Evolutionary conservation across 768 basidiomycete species (phyloP).

Genomic region (Leccinum longicurvipes): DNA sequence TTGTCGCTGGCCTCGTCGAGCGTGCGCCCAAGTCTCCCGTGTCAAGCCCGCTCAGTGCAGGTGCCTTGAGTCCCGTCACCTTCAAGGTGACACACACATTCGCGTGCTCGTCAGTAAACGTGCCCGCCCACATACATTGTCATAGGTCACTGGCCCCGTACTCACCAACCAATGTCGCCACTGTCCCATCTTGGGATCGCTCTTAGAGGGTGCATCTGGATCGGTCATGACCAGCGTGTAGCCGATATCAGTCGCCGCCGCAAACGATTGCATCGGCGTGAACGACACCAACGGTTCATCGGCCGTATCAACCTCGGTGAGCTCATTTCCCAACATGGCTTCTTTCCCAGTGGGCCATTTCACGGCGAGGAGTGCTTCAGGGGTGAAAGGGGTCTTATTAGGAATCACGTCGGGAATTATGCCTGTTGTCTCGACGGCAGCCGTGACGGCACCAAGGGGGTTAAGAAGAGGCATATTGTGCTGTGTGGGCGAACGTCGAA

Average conservation of each 20-base stretch:
- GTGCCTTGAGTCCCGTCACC: constrained; percentile 40
- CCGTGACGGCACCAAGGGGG: constrained; percentile 22
- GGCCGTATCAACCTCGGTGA: constrained; percentile 36
- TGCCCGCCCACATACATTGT: neutral
- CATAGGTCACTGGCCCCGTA: neutral
- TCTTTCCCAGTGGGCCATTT: constrained; percentile 31
- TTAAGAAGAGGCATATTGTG: constrained; percentile 23
- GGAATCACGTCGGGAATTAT: constrained; percentile 33
- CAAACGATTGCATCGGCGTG: constrained; percentile 38
- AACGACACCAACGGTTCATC: constrained; percentile 52
- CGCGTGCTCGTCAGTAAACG: neutral
- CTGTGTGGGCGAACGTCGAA: neutral
- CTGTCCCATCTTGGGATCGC: constrained; percentile 45
- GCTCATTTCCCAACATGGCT: constrained; percentile 36
- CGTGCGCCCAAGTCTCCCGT: constrained; percentile 35
- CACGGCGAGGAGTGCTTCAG: constrained; percentile 27
- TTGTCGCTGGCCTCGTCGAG: constrained; percentile 45
- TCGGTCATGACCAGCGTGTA: constrained; percentile 59
- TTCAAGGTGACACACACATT: constrained; percentile 4
- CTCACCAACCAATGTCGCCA: constrained; percentile 60
- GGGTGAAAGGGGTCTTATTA: constrained; percentile 20
- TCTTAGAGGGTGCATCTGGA: constrained; percentile 54
- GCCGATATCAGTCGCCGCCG: constrained; percentile 30
- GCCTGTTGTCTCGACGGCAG: constrained; percentile 13
- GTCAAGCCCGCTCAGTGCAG: constrained; percentile 28